phyloP scores from a whole-genome alignment of 352 stramenopile genomes.

The Phytopythium oedochilum region DNA sequence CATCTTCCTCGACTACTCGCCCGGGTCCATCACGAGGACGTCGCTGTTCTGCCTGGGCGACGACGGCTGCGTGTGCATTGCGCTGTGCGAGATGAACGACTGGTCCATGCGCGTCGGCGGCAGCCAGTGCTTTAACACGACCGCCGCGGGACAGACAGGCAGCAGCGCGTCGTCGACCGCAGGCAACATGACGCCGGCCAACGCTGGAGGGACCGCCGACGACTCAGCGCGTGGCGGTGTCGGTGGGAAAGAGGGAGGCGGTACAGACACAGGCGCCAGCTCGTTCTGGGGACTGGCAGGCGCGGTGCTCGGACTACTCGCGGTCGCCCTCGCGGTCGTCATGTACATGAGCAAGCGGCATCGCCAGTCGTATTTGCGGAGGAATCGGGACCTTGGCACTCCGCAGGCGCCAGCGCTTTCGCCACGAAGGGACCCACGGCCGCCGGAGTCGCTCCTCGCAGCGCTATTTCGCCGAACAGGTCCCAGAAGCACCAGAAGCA shows the following conservation, averaged over 20 bases:
- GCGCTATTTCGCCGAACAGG: not conserved
- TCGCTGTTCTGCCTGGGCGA: constrained; percentile 17
- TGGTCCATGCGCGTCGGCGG: constrained; percentile 19
- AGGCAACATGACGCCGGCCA: not conserved
- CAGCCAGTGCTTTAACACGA: constrained; percentile 13
- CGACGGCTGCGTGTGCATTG: constrained; percentile 24
- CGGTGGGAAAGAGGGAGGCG: not conserved
- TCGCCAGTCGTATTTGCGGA: not conserved
- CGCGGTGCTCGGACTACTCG: not conserved
- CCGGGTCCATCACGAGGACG: constrained; percentile 3
- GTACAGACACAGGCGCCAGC: too few relatives aligned
- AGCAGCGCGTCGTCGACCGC: not conserved
- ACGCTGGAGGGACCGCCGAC: not conserved
- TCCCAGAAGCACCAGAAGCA: too few relatives aligned
- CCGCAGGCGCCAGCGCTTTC: constrained; percentile 1
- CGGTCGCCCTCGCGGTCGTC: constrained; percentile 1
- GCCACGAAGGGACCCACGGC: not conserved
- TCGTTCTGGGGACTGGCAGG: not conserved
- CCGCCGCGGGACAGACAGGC: not conserved
- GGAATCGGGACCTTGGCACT: not conserved
- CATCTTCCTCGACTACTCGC: constrained; percentile 2
- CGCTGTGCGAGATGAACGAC: constrained; percentile 15
- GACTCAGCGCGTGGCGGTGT: not conserved
- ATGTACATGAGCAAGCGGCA: constrained; percentile 5
- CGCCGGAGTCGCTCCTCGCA: not conserved